A percentile compares a stretch with the other conserved stretches of the same genome.
phyloP scores from a whole-genome alignment of 495 filamentous ascomycete species.

The Penicillium canariense region DNA sequence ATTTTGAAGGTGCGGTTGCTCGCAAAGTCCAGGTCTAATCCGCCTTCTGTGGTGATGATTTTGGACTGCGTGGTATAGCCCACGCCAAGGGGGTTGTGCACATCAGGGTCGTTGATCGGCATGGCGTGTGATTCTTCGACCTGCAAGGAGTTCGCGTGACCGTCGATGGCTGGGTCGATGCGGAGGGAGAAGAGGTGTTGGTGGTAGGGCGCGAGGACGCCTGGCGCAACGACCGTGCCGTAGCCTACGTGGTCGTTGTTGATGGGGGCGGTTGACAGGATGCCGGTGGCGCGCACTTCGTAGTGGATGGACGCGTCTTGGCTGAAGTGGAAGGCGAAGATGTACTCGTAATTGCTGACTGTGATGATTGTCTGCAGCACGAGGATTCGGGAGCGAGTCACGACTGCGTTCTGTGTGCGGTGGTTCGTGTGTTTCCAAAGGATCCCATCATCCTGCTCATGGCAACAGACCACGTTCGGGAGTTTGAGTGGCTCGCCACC shows the following conservation, averaged over 20 bases:
- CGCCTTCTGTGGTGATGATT: slow-evolving; percentile 55
- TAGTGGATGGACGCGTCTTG: slow-evolving; percentile 75
- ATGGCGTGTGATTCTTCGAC: slow-evolving; percentile 69
- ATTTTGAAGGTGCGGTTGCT: slow-evolving; percentile 77
- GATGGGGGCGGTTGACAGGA: slow-evolving; percentile 77
- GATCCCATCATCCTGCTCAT: slow-evolving; percentile 67
- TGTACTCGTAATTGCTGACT: slow-evolving; percentile 82
- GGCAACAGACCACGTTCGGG: slow-evolving; percentile 60
- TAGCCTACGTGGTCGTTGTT: slow-evolving; percentile 56
- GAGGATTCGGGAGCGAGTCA: slow-evolving; percentile 55
- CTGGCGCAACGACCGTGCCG: slow-evolving; percentile 82
- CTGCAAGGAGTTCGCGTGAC: slow-evolving; percentile 62
- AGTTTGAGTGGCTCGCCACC: slow-evolving; percentile 50
- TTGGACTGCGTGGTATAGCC: slow-evolving; percentile 63
- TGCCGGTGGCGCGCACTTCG: slow-evolving; percentile 83
- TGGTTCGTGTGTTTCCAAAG: slow-evolving; percentile 71
- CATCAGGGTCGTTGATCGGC: slow-evolving; percentile 48
- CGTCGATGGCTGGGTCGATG: slow-evolving; percentile 79
- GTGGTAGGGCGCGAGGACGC: slow-evolving; percentile 74
- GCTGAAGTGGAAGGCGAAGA: slow-evolving; percentile 80
- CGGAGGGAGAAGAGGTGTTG: slow-evolving; percentile 90
- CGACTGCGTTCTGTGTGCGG: slow-evolving; percentile 56
- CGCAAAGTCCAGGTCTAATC: slow-evolving; percentile 59
- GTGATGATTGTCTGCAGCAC: slow-evolving; percentile 75
- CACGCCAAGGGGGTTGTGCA: slow-evolving; percentile 72